phyloP scores from a whole-genome alignment of 148 eudicot species.

The Rhododendron ferrugineum region DNA sequence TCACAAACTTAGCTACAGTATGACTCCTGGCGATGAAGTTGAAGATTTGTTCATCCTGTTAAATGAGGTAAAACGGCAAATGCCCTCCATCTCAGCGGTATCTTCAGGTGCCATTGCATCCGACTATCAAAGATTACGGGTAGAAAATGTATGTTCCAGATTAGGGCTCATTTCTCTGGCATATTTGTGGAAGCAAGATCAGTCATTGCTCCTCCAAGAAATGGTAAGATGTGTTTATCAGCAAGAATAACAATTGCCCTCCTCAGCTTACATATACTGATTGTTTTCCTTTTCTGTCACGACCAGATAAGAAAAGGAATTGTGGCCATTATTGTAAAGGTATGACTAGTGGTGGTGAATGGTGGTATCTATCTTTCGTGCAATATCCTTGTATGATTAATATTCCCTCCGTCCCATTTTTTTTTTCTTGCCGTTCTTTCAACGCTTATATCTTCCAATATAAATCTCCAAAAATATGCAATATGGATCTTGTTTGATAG shows the following conservation, averaged over 20 bases:
- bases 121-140: conserved; percentile 90
- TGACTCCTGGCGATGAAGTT: conserved; percentile 97
- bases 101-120: conserved; percentile 99
- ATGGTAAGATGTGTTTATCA: conserved; percentile 46
- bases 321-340: conserved; percentile 78
- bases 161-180: conserved; percentile 93
- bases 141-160: conserved; percentile 93
- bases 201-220: conserved; percentile 71
- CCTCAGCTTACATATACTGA: background rate
- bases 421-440: too few species aligned
- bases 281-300: conserved; percentile 11
- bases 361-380: background rate
- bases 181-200: conserved; percentile 93
- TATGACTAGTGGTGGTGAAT: conserved; percentile 18
- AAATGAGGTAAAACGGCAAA: conserved; percentile 69
- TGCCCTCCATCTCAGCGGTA: conserved; percentile 74
- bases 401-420: background rate
- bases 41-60: conserved; percentile 84
- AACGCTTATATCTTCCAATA: too few species aligned
- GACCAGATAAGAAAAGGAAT: conserved; percentile 68
- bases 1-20: conserved; percentile 65
- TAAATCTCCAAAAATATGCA: too few species aligned
- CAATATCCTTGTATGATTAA: background rate
- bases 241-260: background rate
- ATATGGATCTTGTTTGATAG: too few species aligned